These are phyloP conservation scores for Geosiphon pyriformis DNA, from an alignment of 192 early-diverging fungal species.

Conservation along the genomic window DNA sequence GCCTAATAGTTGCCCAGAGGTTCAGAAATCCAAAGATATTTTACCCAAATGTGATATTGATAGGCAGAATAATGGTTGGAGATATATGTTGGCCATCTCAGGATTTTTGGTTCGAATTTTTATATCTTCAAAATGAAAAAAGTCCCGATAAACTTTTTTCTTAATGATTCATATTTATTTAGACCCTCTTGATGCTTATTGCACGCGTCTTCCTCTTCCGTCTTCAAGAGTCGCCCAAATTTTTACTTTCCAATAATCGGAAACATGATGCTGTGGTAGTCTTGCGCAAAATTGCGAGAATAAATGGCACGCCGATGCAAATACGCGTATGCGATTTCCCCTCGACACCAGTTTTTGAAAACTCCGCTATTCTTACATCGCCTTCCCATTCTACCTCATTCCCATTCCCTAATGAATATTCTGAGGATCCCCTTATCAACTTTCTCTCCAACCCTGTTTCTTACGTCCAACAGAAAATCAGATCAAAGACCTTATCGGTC, in stretches of 20 bases:
- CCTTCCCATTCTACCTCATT: neutral
- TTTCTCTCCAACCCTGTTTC: constrained; percentile 17
- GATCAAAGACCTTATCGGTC: constrained; percentile 28
- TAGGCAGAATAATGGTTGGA: constrained; percentile 72
- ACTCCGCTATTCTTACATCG: neutral
- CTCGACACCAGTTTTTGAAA: neutral
- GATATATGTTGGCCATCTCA: constrained; percentile 62
- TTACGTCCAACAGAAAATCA: constrained; percentile 1
- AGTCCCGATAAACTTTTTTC: neutral
- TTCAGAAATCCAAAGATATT: constrained; percentile 3
- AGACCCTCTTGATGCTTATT: constrained; percentile 67
- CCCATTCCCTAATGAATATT: neutral
- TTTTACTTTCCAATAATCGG: constrained; percentile 57
- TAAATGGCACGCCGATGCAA: constrained; percentile 46
- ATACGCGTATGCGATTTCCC: constrained; percentile 26
- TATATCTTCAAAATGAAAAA: neutral
- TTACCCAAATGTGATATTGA: constrained; percentile 42
- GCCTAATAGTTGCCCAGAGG: constrained; percentile 57
- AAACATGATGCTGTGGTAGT: constrained; percentile 63
- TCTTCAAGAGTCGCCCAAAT: constrained; percentile 78
- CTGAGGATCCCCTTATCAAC: neutral
- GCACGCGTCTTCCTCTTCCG: constrained; percentile 61
- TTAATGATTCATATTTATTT: neutral
- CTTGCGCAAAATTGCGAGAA: constrained; percentile 55
- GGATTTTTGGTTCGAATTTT: constrained; percentile 37